Evolutionary conservation across 2,329 filamentous ascomycete genomes (phyloP).

Genomic region (Domatiomyces globalis): DNA sequence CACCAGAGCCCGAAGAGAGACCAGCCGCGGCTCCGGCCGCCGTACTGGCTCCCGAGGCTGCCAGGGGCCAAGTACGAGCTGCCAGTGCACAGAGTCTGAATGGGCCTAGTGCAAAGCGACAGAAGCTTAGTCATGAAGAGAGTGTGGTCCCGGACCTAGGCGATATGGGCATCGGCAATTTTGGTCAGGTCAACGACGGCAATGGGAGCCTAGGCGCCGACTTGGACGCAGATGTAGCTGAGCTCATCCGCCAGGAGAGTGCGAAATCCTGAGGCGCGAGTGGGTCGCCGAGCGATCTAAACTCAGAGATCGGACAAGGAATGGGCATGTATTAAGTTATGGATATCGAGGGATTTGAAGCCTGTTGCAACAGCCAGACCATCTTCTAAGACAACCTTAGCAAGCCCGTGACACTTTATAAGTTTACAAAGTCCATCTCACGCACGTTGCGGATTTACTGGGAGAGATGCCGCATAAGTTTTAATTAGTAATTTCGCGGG

Average conservation of each 20-base stretch:
- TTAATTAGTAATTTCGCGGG: neutral
- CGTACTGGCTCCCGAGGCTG: neutral
- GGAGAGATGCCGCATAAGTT: too few relatives aligned
- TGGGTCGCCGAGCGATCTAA: neutral
- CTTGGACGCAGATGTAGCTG: slow-evolving; percentile 48
- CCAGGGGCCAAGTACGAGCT: neutral
- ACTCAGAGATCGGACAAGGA: neutral
- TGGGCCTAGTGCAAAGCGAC: slow-evolving; percentile 30
- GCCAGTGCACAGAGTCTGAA: slow-evolving; percentile 8
- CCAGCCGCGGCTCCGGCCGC: neutral
- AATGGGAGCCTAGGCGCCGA: slow-evolving; percentile 39
- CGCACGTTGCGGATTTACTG: too few relatives aligned
- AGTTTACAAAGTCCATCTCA: too few relatives aligned
- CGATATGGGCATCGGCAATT: slow-evolving; percentile 16
- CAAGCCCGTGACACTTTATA: too few relatives aligned
- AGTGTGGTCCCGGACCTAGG: slow-evolving; percentile 28
- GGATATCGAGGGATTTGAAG: neutral
- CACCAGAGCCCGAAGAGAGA: slow-evolving; percentile 11
- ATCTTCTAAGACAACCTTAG: neutral
- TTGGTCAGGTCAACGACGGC: slow-evolving; percentile 3
- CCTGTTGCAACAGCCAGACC: neutral
- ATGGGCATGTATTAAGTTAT: neutral
- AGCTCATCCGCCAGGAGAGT: slow-evolving; percentile 39
- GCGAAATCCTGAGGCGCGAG: slow-evolving; percentile 2
- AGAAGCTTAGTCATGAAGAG: slow-evolving; percentile 34